These are phyloP conservation scores for Phytophthora colocasiae DNA, from an alignment of 352 stramenopile genomes.

Conservation along the genomic window DNA sequence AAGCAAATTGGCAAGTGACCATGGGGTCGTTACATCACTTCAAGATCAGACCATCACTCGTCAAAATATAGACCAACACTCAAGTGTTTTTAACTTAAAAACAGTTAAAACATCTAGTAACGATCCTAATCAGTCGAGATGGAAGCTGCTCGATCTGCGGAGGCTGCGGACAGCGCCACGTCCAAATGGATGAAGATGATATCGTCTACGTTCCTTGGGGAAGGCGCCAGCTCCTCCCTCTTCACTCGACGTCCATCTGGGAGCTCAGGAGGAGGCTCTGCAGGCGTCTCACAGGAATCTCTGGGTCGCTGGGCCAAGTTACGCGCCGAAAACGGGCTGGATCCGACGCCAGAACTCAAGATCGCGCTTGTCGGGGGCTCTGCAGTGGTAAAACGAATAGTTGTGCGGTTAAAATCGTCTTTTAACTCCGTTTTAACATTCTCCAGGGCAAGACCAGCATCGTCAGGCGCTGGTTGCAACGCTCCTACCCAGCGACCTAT, in stretches of 20 bases:
- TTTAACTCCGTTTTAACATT: constrained; percentile 1
- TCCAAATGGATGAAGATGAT: constrained; percentile 88
- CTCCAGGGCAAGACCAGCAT: constrained; percentile 85
- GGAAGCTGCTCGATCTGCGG: constrained; percentile 20
- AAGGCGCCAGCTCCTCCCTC: constrained; percentile 44
- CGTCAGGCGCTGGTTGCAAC: constrained; percentile 75
- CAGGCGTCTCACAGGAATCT: constrained; percentile 15
- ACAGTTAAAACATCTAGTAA: too few species aligned
- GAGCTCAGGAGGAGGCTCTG: neutral
- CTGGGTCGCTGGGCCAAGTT: constrained; percentile 28
- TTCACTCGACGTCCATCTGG: constrained; percentile 45
- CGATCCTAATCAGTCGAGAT: constrained; percentile 8
- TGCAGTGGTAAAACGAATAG: constrained; percentile 55
- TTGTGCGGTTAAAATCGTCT: neutral
- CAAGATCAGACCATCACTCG: constrained; percentile 14
- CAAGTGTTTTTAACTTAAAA: too few species aligned
- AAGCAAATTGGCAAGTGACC: constrained; percentile 9
- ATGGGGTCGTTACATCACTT: constrained; percentile 1
- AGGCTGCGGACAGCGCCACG: constrained; percentile 51
- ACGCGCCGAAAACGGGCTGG: constrained; percentile 40
- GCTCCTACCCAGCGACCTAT: constrained; percentile 75
- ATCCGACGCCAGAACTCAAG: constrained; percentile 74
- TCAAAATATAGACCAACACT: too few species aligned
- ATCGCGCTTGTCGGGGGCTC: constrained; percentile 82
- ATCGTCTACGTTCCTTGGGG: constrained; percentile 79